These are phyloP conservation scores for Trypanosoma conorhini DNA, from an alignment of 208 protist genomes.

Conservation along the genomic window DNA sequence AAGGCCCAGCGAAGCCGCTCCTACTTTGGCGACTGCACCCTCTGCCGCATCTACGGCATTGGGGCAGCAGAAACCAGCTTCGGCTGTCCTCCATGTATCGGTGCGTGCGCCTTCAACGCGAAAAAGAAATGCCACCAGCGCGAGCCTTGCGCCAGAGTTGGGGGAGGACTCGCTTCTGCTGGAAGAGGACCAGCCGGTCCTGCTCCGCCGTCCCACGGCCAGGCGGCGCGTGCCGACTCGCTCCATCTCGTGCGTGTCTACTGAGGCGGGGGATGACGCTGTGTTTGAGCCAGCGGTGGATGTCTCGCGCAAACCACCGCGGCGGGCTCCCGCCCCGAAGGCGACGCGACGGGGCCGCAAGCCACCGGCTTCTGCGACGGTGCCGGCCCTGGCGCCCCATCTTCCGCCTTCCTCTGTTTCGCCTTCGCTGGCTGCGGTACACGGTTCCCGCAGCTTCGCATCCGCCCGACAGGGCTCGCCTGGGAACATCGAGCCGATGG, in stretches of 20 bases:
- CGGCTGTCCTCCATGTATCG: slow-evolving; percentile 17
- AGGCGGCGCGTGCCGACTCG: slow-evolving; percentile 45
- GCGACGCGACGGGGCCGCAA: slow-evolving; percentile 1
- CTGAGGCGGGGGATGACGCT: slow-evolving; percentile 36
- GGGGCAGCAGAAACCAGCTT: not conserved
- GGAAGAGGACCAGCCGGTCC: slow-evolving; percentile 62
- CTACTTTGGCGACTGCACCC: slow-evolving; percentile 10
- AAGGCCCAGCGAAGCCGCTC: slow-evolving; percentile 22
- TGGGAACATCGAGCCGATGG: not conserved
- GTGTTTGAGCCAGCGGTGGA: slow-evolving; percentile 41
- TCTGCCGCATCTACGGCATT: slow-evolving; percentile 17
- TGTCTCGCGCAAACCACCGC: slow-evolving; percentile 34
- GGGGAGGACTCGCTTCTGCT: slow-evolving; percentile 55
- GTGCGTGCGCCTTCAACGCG: slow-evolving; percentile 17
- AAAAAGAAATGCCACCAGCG: slow-evolving; percentile 22
- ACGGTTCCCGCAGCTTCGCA: not conserved
- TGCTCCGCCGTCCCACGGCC: slow-evolving; percentile 40
- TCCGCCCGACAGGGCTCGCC: not conserved
- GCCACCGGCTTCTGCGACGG: slow-evolving; percentile 5
- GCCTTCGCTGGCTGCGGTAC: not conserved
- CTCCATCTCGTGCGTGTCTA: slow-evolving; percentile 54
- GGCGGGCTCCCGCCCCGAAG: slow-evolving; percentile 21
- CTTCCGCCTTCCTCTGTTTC: not conserved
- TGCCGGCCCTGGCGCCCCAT: not conserved
- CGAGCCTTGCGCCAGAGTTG: slow-evolving; percentile 46